Base-by-base conservation (phyloP, 2,329 filamentous ascomycete species). In the Aspergillus ruber region DNA sequence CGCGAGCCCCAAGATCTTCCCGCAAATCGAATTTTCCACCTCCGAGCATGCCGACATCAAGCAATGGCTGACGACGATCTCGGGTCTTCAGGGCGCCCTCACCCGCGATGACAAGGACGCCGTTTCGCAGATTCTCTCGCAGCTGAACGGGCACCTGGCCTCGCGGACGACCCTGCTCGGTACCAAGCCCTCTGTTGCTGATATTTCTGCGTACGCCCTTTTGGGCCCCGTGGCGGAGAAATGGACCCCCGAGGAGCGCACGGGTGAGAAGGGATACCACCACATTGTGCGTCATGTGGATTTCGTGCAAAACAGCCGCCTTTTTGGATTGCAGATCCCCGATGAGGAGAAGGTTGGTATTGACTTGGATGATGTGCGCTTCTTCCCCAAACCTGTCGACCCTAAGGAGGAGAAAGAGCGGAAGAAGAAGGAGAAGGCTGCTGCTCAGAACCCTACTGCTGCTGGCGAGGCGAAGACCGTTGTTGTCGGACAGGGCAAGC, bases 391-490 rank as follows among this genome's bases (percentile, higher is more conserved):
- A 58, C 87, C 87, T 17, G 82, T 91, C 52, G 90, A 95, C 57
- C 83, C 86, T 60, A 95, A 94, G 78, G 90, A 90, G 48, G 91
- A 96, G 78, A 96, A 96, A 77, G 90, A 96, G 79, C 83, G 86
- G 42, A 81, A 91, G 72, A 96, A 95, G 85, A 95, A 94, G 77
- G 90, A 95, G 74, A 95, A 95, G 78, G 75, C 75, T 13, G 74
- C 73, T 25, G 74, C 65, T 39, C 51, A 62, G 53, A 59, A 54
- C 46, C 50, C 61, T 15, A 13, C 55, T 15, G 53, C 59, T 42
- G 48, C 33, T 39, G 49, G 43, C 29, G 52, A 53, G 50, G 60
- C 52, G 42, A 68, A 66, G 57, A 60, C 65, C 5, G 54, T 72
- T 15, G 66, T 70, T 3, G 60, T 71, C 40, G 68, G 66, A 23